Evolutionary conservation across 2,329 filamentous ascomycete genomes (phyloP).

Genomic region (Cladosporium sp.): DNA sequence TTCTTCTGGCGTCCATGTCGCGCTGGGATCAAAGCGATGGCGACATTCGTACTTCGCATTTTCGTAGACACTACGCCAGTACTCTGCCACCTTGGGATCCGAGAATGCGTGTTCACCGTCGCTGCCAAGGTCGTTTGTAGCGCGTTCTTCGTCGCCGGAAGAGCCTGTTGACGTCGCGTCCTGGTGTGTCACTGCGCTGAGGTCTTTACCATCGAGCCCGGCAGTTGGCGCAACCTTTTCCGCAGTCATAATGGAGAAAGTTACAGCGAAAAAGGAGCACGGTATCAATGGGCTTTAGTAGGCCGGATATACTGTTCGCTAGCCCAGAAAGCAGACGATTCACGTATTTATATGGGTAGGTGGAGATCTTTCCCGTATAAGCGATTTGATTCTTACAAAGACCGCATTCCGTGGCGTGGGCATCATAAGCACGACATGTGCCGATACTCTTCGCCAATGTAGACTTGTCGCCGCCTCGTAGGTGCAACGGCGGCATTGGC

Average conservation of each 20-base stretch:
- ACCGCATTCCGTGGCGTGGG: not conserved
- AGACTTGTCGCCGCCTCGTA: not conserved
- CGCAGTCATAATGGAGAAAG: not conserved
- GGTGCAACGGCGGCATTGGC: not conserved
- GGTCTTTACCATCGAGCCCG: not conserved
- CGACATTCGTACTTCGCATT: conserved; percentile 51
- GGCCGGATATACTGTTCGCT: not conserved
- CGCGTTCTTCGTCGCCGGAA: not conserved
- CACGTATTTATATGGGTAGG: not conserved
- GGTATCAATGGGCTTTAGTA: not conserved
- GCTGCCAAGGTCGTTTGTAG: not conserved
- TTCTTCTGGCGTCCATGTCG: conserved; percentile 5
- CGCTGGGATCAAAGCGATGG: conserved; percentile 46
- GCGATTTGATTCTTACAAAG: not conserved
- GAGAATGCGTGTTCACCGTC: conserved; percentile 42
- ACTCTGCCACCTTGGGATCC: conserved; percentile 51
- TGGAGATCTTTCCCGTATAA: not conserved
- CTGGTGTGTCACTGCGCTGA: not conserved
- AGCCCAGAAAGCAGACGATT: not conserved
- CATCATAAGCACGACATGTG: conserved; percentile 1
- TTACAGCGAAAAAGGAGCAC: not conserved
- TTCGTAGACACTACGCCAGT: conserved; percentile 55
- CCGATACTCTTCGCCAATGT: not conserved
- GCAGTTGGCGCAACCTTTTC: not conserved
- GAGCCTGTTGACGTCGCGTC: not conserved